Base-by-base conservation (phyloP, 257 asterid species). In the Galeopsis tetrahit region DNA sequence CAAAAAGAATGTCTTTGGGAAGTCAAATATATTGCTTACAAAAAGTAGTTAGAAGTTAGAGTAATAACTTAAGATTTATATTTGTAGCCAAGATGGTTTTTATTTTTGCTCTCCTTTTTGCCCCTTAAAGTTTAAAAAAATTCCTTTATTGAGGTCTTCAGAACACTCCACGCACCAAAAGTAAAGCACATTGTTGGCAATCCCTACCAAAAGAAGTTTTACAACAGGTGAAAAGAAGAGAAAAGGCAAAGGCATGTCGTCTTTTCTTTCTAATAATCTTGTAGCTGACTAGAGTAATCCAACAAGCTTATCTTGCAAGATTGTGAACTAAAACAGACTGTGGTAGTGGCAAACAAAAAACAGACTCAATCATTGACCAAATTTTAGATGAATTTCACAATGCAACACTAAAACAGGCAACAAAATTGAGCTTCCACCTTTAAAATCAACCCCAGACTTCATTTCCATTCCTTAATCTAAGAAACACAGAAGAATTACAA, bases 261-360 rank as follows among this genome's bases (percentile, higher is more conserved):
- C 51, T 74, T 79, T 77, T 58, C 61, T 79, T 77, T 58, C 61
- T 75, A 71, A 68, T 72, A 80, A 70, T 61, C 74, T 69, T 68
- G 28, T 42, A 75, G 75, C 72, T 78, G 69, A 75, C 71, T 64
- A 77, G 67, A 72, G 63, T 43, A 51, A 52, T 48, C 17, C 6
- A 73, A 75, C 80, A 77, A 61, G 76, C 83, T 74, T 65, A 69
- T 55, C 72, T 61, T 38, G 72, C 66, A 70, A 46, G 81, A 48
- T 75, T 73, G 74, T 60, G 68, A 79, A 62, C 35, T 46, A 21
- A 21, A 61, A 6, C 32, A 39, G 70, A 70, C 70, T 36, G 31
- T 61, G 66, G 68, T 57, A 71, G 72, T 49, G 46, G 44, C 46
- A 59, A 46, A 58, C 69, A 21, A 57, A 53, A 56, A 28, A 34